Evolutionary conservation across 768 basidiomycete species (phyloP).

Genomic region (Termitomyces sp.): DNA sequence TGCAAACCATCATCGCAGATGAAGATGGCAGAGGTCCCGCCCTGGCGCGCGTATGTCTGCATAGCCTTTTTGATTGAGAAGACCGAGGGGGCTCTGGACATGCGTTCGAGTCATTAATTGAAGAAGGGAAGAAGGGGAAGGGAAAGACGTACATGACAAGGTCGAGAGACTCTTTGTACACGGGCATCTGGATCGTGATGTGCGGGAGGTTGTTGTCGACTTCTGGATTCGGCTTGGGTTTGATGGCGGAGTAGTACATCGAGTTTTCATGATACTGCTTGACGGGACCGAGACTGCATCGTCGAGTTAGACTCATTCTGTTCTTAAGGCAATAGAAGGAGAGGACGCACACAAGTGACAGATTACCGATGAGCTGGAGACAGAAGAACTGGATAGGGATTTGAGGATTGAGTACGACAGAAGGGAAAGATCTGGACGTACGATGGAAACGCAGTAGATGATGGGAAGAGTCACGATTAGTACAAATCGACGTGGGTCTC

Average conservation of each 20-base stretch:
- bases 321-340: background rate
- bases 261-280: slow-evolving; percentile 84
- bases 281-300: slow-evolving; percentile 63
- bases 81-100: slow-evolving; percentile 60
- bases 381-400: slow-evolving; percentile 60
- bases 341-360: slow-evolving; percentile 47
- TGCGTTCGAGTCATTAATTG: background rate
- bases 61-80: slow-evolving; percentile 81
- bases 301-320: background rate
- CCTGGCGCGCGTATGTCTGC: slow-evolving; percentile 84
- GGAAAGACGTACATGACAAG: slow-evolving; percentile 58
- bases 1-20: slow-evolving; percentile 85
- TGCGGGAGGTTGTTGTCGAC: slow-evolving; percentile 71
- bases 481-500: slow-evolving; percentile 56
- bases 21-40: slow-evolving; percentile 72
- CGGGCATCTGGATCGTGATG: slow-evolving; percentile 79
- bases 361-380: slow-evolving; percentile 63
- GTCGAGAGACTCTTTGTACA: slow-evolving; percentile 80
- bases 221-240: slow-evolving; percentile 61
- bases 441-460: slow-evolving; percentile 74
- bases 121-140: background rate
- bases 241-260: slow-evolving; percentile 72
- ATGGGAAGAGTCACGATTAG: slow-evolving; percentile 64
- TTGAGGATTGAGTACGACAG: background rate
- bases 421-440: slow-evolving; percentile 28